Conservation (phyloP, 2,329 filamentous ascomycete species). For the Penicillium sp. region DNA sequence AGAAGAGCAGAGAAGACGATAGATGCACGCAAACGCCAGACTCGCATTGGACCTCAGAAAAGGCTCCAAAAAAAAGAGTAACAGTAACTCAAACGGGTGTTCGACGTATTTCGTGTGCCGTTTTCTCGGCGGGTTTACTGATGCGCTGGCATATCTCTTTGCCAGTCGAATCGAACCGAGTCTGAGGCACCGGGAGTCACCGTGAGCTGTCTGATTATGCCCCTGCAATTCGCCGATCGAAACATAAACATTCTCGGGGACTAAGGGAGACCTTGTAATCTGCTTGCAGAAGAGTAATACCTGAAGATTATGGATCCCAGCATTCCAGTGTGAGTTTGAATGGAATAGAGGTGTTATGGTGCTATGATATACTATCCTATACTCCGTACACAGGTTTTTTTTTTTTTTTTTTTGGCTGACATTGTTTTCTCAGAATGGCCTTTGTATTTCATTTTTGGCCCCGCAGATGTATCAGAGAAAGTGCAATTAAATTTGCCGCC, state of each 20-base stretch:
- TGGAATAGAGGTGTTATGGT: neutral
- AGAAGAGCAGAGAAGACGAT: neutral
- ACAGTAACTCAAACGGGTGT: constrained; percentile 3
- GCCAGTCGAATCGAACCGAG: constrained; percentile 59
- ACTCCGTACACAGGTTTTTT: neutral
- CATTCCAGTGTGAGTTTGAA: neutral
- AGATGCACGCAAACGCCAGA: neutral
- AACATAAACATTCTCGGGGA: constrained; percentile 13
- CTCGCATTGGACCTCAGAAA: neutral
- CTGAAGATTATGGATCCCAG: neutral
- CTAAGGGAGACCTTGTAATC: constrained; percentile 2
- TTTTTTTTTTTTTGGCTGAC: neutral
- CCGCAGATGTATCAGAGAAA: constrained; percentile 19
- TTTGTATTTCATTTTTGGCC: constrained; percentile 2
- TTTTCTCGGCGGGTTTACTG: constrained; percentile 40
- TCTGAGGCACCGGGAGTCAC: constrained; percentile 14
- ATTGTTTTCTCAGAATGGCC: neutral
- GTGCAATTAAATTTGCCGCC: constrained; percentile 16
- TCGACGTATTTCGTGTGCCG: neutral
- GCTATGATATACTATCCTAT: neutral
- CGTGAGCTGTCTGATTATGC: constrained; percentile 7
- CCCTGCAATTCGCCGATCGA: constrained; percentile 36
- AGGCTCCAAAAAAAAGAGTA: neutral
- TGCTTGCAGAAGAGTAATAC: neutral
- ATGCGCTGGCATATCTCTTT: constrained; percentile 87